A percentile compares a stretch with the other conserved stretches of the same genome.
Evolutionary conservation across 2,329 filamentous ascomycete genomes (phyloP).

Genomic region (Amylocarpus encephaloides): DNA sequence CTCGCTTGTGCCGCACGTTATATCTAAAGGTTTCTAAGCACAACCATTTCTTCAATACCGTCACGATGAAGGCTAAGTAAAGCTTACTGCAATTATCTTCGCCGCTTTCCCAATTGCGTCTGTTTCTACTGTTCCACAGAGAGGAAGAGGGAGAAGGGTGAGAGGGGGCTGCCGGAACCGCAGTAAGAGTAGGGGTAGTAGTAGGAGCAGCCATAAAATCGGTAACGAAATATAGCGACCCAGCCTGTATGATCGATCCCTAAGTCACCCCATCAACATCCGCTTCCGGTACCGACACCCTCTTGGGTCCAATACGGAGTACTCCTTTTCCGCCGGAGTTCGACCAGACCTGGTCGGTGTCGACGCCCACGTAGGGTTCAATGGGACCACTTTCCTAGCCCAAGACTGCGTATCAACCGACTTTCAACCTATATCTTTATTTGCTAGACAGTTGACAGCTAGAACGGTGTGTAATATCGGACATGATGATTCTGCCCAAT

Average conservation of each 20-base stretch:
- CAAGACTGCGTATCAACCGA: conserved; percentile 31
- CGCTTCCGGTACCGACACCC: conserved; percentile 28
- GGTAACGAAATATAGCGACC: conserved; percentile 28
- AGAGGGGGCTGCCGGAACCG: too few relatives aligned
- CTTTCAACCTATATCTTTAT: conserved; percentile 27
- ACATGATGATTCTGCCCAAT: conserved; percentile 31
- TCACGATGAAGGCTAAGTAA: neutral
- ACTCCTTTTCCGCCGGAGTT: conserved; percentile 34
- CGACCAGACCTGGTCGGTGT: conserved; percentile 34
- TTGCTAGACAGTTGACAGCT: conserved; percentile 27
- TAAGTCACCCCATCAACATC: conserved; percentile 35
- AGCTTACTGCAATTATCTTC: neutral
- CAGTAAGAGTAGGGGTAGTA: neutral
- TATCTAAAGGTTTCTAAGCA: neutral
- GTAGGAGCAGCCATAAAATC: conserved; percentile 9
- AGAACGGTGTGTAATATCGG: conserved; percentile 34
- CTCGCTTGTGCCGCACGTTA: too few relatives aligned
- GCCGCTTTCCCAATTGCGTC: neutral
- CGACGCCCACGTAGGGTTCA: conserved; percentile 37
- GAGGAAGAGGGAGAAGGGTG: neutral
- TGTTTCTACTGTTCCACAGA: neutral
- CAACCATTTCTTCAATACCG: neutral
- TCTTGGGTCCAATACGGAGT: conserved; percentile 36
- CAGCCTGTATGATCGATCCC: conserved; percentile 36
- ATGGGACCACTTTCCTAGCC: conserved; percentile 35